phyloP scores from a whole-genome alignment of 2,329 filamentous ascomycete genomes.

The Fusarium agapanthi region DNA sequence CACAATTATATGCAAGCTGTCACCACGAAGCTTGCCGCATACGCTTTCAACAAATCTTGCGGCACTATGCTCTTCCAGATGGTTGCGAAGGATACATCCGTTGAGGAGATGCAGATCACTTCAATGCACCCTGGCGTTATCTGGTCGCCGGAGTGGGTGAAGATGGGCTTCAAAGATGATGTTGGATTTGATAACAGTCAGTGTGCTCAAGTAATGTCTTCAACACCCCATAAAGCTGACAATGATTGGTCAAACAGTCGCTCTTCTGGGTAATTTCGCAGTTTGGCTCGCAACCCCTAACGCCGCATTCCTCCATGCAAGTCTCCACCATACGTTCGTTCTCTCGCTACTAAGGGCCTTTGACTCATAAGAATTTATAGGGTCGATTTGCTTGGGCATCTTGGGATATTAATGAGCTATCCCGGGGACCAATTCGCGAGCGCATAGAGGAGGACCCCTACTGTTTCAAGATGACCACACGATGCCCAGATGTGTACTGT shows the following conservation, averaged over 20 bases:
- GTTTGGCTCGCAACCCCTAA: neutral
- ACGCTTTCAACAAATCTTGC: neutral
- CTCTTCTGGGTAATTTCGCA: neutral
- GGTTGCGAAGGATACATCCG: neutral
- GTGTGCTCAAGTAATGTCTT: neutral
- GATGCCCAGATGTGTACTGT: neutral
- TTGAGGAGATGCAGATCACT: neutral
- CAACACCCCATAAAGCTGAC: neutral
- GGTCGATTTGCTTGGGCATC: neutral
- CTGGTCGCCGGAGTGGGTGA: neutral
- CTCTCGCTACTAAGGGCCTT: neutral
- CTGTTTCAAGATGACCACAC: neutral
- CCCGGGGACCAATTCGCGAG: neutral
- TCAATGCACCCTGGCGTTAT: neutral
- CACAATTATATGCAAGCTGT: neutral
- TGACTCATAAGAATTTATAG: neutral
- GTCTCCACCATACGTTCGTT: neutral
- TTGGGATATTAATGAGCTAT: neutral
- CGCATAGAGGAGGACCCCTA: neutral
- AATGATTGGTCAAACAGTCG: neutral
- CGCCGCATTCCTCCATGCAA: neutral
- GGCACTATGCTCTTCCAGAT: neutral
- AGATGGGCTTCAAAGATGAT: neutral
- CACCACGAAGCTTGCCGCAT: neutral
- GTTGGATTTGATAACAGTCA: neutral